Conservation (phyloP, 2,329 filamentous ascomycete genomes). For the Fonsecaea pugnacius region DNA sequence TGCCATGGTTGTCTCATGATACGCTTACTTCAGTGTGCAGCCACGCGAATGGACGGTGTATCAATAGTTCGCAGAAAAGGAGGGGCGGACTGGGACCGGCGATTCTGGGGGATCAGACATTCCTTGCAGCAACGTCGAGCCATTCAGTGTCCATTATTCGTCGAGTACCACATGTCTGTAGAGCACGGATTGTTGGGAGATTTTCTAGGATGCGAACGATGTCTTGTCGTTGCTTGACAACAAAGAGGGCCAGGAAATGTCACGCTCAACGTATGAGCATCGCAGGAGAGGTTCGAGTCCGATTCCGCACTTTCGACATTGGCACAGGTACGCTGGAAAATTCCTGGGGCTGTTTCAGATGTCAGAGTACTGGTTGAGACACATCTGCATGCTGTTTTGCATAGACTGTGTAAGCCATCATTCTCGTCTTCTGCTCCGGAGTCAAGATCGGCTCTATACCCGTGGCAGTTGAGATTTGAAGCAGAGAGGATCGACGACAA, state of each 20-base stretch:
- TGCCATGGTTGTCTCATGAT: background rate
- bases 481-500: slow-evolving; percentile 13
- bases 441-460: slow-evolving; percentile 5
- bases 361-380: background rate
- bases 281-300: background rate
- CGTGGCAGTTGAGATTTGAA: slow-evolving; percentile 1
- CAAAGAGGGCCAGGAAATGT: background rate
- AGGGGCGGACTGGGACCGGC: background rate
- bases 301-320: background rate
- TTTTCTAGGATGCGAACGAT: background rate
- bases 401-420: background rate
- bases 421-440: slow-evolving; percentile 2
- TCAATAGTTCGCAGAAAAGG: slow-evolving; percentile 10
- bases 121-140: slow-evolving; percentile 1
- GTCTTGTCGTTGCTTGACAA: background rate
- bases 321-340: background rate
- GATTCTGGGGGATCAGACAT: background rate
- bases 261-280: background rate
- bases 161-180: background rate
- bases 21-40: slow-evolving; percentile 5
- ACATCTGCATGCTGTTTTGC: background rate
- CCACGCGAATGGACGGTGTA: slow-evolving; percentile 10
- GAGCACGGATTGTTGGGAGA: background rate
- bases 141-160: background rate
- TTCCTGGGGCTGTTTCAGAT: background rate